These are phyloP conservation scores for Globisporangium solare DNA, from an alignment of 352 stramenopile species.

Conservation along the genomic window DNA sequence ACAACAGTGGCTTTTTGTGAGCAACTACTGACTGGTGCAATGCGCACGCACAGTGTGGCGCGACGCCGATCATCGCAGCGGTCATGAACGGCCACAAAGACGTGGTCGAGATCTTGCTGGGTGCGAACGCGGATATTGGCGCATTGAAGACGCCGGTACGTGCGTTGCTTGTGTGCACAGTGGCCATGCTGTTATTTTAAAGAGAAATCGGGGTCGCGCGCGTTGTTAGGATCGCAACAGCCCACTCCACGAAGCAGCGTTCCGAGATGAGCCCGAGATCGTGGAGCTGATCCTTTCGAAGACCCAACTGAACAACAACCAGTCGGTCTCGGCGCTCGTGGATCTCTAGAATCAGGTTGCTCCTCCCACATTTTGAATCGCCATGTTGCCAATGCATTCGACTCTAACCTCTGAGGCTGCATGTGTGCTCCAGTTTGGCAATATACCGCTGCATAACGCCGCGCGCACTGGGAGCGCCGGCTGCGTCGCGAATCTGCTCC, in stretches of 20 bases:
- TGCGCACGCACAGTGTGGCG: slow-evolving; percentile 43
- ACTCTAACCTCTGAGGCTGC: neutral
- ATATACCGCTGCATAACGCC: slow-evolving; percentile 72
- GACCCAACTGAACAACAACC: slow-evolving; percentile 37
- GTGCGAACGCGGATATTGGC: slow-evolving; percentile 53
- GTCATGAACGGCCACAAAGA: slow-evolving; percentile 58
- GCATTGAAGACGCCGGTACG: slow-evolving; percentile 64
- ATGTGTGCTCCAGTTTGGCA: slow-evolving; percentile 56
- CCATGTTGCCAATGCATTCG: neutral
- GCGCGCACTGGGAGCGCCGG: slow-evolving; percentile 41
- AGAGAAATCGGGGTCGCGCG: neutral
- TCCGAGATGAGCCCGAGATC: slow-evolving; percentile 45
- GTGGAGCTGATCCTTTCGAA: slow-evolving; percentile 44
- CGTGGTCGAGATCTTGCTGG: slow-evolving; percentile 49
- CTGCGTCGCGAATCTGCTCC: slow-evolving; percentile 49
- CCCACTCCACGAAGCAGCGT: slow-evolving; percentile 66
- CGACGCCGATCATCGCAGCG: slow-evolving; percentile 60
- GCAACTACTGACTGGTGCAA: neutral
- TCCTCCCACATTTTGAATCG: neutral
- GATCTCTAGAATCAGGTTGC: slow-evolving; percentile 57
- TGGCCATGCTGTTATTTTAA: no score
- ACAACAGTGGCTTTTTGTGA: neutral
- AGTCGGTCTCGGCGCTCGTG: slow-evolving; percentile 32
- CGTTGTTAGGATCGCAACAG: slow-evolving; percentile 68
- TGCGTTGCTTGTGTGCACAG: neutral